These are phyloP conservation scores for Ceratocystis smalleyi DNA, from an alignment of 2,329 filamentous ascomycete genomes.

Conservation along the genomic window DNA sequence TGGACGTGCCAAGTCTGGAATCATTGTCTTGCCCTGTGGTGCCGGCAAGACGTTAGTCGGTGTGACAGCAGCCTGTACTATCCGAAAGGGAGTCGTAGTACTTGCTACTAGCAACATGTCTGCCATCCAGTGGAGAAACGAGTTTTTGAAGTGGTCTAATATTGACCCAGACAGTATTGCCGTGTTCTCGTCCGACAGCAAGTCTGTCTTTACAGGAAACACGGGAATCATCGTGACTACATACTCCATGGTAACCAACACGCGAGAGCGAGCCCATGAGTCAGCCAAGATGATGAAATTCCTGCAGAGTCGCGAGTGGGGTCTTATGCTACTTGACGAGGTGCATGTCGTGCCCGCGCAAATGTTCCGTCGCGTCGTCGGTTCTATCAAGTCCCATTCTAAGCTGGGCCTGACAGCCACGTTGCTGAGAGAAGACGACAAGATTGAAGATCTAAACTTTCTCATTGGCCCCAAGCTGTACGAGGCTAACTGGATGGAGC, in stretches of 20 bases:
- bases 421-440: constrained; percentile 88
- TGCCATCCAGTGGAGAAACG: constrained; percentile 87
- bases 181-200: constrained; percentile 87
- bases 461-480: constrained; percentile 94
- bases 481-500: constrained; percentile 98
- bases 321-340: constrained; percentile 90
- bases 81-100: constrained; percentile 91
- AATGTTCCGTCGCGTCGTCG: constrained; percentile 89
- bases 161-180: constrained; percentile 84
- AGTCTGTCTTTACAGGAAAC: constrained; percentile 68
- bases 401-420: constrained; percentile 93
- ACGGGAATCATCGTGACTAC: constrained; percentile 96
- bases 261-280: constrained; percentile 73
- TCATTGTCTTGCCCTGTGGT: constrained; percentile 91
- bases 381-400: constrained; percentile 82
- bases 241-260: constrained; percentile 97
- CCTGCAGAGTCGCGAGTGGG: constrained; percentile 79
- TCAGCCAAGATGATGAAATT: constrained; percentile 97
- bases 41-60: constrained; percentile 94
- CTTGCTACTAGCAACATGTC: constrained; percentile 97
- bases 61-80: constrained; percentile 95
- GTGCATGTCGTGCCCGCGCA: constrained; percentile 95
- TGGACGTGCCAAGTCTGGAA: constrained; percentile 87
- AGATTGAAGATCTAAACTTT: constrained; percentile 94
- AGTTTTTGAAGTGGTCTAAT: constrained; percentile 97